These are phyloP conservation scores for Samsoniella hepiali DNA, from an alignment of 2,329 filamentous ascomycete species.

Conservation along the genomic window DNA sequence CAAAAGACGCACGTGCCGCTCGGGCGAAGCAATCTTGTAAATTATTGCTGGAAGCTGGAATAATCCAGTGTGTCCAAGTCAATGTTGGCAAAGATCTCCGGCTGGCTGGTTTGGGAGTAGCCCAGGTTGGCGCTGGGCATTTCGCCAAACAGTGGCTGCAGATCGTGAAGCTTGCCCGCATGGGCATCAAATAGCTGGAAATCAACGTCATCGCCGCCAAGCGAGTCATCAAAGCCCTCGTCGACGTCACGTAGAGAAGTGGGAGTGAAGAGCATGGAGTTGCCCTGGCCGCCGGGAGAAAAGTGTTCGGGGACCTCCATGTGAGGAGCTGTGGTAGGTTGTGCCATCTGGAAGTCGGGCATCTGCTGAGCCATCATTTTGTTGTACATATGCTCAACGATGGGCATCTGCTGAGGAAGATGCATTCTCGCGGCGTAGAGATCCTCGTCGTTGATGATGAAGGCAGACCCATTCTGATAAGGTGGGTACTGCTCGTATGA, in stretches of 20 bases:
- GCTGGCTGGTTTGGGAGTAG: conserved; percentile 51
- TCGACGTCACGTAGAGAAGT: conserved; percentile 60
- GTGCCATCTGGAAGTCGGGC: conserved; percentile 32
- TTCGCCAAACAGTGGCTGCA: conserved; percentile 48
- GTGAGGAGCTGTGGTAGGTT: conserved; percentile 20
- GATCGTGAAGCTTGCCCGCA: conserved; percentile 39
- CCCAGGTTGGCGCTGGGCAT: conserved; percentile 49
- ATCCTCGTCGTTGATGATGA: conserved; percentile 59
- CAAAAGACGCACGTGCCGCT: conserved; percentile 9
- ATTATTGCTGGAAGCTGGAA: conserved; percentile 18
- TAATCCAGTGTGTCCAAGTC: conserved; percentile 41
- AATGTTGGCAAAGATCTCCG: conserved; percentile 46
- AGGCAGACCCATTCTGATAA: conserved; percentile 60
- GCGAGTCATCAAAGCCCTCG: conserved; percentile 60
- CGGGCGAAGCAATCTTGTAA: conserved; percentile 8
- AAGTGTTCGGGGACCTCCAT: conserved; percentile 48
- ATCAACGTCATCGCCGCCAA: conserved; percentile 49
- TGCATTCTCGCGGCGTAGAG: conserved; percentile 59
- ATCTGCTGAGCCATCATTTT: conserved; percentile 45
- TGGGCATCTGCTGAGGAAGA: conserved; percentile 48
- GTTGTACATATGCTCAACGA: conserved; percentile 38
- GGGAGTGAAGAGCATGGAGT: conserved; percentile 67
- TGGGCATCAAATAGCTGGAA: conserved; percentile 59
- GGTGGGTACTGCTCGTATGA: conserved; percentile 53
- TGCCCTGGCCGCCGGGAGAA: conserved; percentile 65